Evolutionary conservation across 805 yeast species (phyloP), one percentile per base, ranked within the genome.

Genomic region (Starmerella apicola): DNA sequence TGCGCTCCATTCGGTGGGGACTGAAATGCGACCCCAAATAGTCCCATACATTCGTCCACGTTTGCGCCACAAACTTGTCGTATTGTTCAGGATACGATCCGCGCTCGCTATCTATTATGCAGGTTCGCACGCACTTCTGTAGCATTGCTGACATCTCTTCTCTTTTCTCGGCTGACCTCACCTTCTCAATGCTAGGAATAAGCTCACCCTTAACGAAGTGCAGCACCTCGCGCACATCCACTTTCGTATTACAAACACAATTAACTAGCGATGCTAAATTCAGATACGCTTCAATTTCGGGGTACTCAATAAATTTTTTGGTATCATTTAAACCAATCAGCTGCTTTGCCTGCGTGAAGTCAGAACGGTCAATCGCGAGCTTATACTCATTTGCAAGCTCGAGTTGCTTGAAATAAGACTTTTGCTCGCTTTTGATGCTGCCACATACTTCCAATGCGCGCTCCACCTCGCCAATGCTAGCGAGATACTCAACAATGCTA

Each of bases 131-230:
- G n/a, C n/a, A n/a, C n/a, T 23, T 16, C 32, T 40, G 36, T 22
- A 36, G 39, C 23, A 32, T 26, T 6, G 16, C 23, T 4, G 33
- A n/a, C 18, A 27, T 26, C 28, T 20, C 3, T 20, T 31, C n/a
- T 3, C 37, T 30, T 23, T 19, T 23, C 21, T 20, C 43, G 9
- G 36, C 22, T n/a, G 13, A 20, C 3, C 26, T 24, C 31, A 39
- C n/a, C 21, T 34, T 31, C 28, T 31, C 37, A n/a, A 41, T 32
- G 4, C 28, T 17, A 8, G 44, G 44, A n/a, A n/a, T n/a, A n/a
- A n/a, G n/a, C n/a, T n/a, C n/a, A n/a, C n/a, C n/a, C n/a, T n/a
- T n/a, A n/a, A n/a, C n/a, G n/a, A n/a, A n/a, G n/a, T n/a, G n/a
- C n/a, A n/a, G n/a, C n/a, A n/a, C n/a, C n/a, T n/a, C n/a, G n/a